Evolutionary conservation across 495 filamentous ascomycete species (phyloP).

Genomic region (Ascodesmis nigricans): DNA sequence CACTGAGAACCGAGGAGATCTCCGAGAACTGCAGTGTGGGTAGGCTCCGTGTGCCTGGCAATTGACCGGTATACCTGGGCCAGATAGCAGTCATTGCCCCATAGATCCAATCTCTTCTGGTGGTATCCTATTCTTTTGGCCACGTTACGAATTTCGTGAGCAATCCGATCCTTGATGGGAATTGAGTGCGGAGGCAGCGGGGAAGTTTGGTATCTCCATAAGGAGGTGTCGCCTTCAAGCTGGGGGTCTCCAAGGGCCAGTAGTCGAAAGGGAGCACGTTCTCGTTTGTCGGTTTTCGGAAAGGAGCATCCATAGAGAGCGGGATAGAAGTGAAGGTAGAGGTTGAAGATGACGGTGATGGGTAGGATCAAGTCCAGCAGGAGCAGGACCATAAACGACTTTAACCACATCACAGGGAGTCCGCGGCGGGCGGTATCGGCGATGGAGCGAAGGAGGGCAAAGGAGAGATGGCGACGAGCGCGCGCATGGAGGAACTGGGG

Average conservation of each 20-base stretch:
- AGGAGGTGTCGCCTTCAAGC: constrained; percentile 75
- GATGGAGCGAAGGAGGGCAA: no score
- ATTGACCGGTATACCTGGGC: constrained; percentile 71
- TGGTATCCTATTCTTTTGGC: neutral
- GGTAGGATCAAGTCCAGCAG: constrained; percentile 36
- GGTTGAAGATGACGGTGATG: constrained; percentile 41
- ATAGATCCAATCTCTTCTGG: constrained; percentile 64
- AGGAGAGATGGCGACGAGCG: no score
- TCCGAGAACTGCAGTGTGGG: constrained; percentile 72
- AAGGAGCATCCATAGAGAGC: constrained; percentile 64
- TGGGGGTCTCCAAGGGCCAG: constrained; percentile 86
- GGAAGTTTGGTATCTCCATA: constrained; percentile 24
- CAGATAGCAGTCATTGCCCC: constrained; percentile 88
- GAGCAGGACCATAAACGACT: constrained; percentile 18
- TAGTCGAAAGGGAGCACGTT: constrained; percentile 53
- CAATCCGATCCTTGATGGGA: neutral
- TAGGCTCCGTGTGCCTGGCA: constrained; percentile 53
- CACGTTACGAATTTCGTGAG: neutral
- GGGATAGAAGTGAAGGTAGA: constrained; percentile 79
- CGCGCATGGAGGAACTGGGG: no score
- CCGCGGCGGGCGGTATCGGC: no score
- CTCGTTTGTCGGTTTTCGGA: constrained; percentile 32
- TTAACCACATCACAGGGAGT: constrained; percentile 28
- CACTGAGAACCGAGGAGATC: constrained; percentile 94
- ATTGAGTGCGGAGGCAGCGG: neutral